Evolutionary conservation across 805 yeast genomes (phyloP), one percentile per base, ranked within the genome.

Genomic region (Candida maltosa): DNA sequence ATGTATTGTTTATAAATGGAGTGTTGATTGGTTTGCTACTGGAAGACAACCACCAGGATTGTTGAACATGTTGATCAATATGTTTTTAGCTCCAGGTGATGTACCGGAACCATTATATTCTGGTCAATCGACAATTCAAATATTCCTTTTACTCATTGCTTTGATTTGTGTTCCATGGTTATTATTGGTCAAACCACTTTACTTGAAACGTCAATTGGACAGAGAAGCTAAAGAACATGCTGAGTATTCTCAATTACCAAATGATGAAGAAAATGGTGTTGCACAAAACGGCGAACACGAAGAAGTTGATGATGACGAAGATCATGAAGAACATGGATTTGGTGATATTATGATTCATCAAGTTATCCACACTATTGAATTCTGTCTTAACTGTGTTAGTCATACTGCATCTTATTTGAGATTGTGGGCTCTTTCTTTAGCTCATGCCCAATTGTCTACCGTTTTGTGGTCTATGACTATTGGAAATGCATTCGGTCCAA

Each of bases 401-500:
- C 98, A 91, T 60, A 91, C 98, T 2, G 98, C 98, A 1, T 91
- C 97, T 0, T 91, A 91, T 55, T 71, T 91, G 48, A 85, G 98
- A 63, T 69, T 91, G 47, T 91, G 98, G 98, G 98, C 98, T 3
- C 70, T 91, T 48, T 91, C 97, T 1, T 76, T 91, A 44, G 98
- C 98, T 0, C 98, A 91, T 64, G 94, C 96, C 10, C 97, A 91
- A 68, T 73, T 91, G 50, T 89, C 97, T 1, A 70, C 84, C n/a
- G 98, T 91, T 6, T 69, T 91, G 57, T 91, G 98, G 98, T 68
- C 82, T 25, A 93, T 93, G 99, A 93, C 98, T 2, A 74, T 93
- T 37, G 77, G 78, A 34, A 78, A 79, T 44, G 82, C 95, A 1
- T 91, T 93, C 59, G 75, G 78, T 6, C 45, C 68, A 3, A 69